Percentiles rank a stretch among this genome's conserved stretches.
These are phyloP conservation scores for Graphilbum ipis-grandicollis DNA, from an alignment of 2,329 filamentous ascomycete species.

Conservation along the genomic window DNA sequence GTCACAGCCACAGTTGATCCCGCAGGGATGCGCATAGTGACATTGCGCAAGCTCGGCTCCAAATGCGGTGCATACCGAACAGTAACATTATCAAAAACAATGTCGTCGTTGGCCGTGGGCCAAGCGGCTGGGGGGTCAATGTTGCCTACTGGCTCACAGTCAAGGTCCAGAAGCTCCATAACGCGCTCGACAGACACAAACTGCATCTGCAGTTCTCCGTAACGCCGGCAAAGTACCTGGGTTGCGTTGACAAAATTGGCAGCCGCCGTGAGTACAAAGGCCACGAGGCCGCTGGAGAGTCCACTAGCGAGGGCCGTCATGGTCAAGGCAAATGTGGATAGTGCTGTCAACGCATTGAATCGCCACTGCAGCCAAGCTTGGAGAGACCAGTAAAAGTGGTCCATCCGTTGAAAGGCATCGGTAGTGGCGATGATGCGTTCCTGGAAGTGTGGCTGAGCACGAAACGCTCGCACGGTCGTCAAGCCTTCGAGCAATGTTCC, in stretches of 20 bases:
- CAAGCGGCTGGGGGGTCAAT: slow-evolving; percentile 46
- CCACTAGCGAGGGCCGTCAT: slow-evolving; percentile 56
- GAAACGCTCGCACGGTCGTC: slow-evolving; percentile 73
- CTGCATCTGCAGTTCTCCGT: slow-evolving; percentile 77
- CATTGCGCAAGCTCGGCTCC: slow-evolving; percentile 50
- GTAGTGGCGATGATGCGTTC: slow-evolving; percentile 63
- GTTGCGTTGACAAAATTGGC: slow-evolving; percentile 52
- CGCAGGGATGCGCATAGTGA: slow-evolving; percentile 56
- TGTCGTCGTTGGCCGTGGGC: slow-evolving; percentile 55
- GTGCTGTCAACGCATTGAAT: slow-evolving; percentile 54
- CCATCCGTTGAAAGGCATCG: slow-evolving; percentile 83
- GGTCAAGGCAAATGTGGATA: slow-evolving; percentile 58
- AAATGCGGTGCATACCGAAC: slow-evolving; percentile 66
- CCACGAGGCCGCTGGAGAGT: slow-evolving; percentile 63
- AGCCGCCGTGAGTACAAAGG: slow-evolving; percentile 65
- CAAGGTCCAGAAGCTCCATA: slow-evolving; percentile 62
- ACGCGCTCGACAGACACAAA: slow-evolving; percentile 83
- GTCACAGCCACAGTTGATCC: slow-evolving; percentile 49
- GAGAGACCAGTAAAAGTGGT: slow-evolving; percentile 88
- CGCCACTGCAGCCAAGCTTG: slow-evolving; percentile 74
- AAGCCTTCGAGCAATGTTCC: slow-evolving; percentile 73
- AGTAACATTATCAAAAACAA: slow-evolving; percentile 61
- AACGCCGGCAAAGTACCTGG: slow-evolving; percentile 58
- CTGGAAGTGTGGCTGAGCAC: slow-evolving; percentile 63
- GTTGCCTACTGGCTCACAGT: slow-evolving; percentile 53